Base-by-base conservation (phyloP, 169 alveolate species). In the Theileria parva region DNA sequence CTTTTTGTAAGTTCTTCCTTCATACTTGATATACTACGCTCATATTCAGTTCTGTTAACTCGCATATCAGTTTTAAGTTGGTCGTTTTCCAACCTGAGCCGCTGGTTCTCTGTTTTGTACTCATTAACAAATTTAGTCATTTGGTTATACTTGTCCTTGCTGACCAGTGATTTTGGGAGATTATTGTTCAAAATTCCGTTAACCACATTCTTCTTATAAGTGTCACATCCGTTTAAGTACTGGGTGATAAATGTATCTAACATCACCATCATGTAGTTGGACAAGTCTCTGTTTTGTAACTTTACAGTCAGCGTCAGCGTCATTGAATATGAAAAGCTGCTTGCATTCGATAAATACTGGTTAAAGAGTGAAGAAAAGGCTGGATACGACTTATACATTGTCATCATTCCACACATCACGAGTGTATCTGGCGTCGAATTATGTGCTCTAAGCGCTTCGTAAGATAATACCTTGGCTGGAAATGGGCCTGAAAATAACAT, bases 141-240 rank as follows among this genome's bases (percentile, higher is more conserved):
- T 11, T 8, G 28, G 21, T 9, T 9, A n/a, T 61, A 61, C 39
- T 61, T 61, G 15, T 61, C 69, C 34, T 61, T 61, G 13, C 34
- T 34, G 15, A 7, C 80, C 61, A 66, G 15, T 74, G 74, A n/a
- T 53, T n/a, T 55, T 7, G 78, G 55, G 17, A 51, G 72, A 1
- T 55, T 65, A 0, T 66, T 34, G 23, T 9, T n/a, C 60, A 67
- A 19, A 25, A 67, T n/a, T 3, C 37, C 28, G 28, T 34, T 67
- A 48, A 67, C 37, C 5, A 67, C 23, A 23, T 27, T 67, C 9
- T 67, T 48, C 34, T 34, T 67, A 13, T 11, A 30, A 27, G 28
- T 11, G 63, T 67, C 75, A 19, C 75, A 30, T 9, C n/a, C 51
- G 28, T 67, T 55, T 17, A 23, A 19, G 69, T 61, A 61, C 69